Percentiles rank a stretch among this genome's conserved stretches.
phyloP scores from a whole-genome alignment of 2,329 filamentous ascomycete species.

The Trichoderma atrobrunneum region DNA sequence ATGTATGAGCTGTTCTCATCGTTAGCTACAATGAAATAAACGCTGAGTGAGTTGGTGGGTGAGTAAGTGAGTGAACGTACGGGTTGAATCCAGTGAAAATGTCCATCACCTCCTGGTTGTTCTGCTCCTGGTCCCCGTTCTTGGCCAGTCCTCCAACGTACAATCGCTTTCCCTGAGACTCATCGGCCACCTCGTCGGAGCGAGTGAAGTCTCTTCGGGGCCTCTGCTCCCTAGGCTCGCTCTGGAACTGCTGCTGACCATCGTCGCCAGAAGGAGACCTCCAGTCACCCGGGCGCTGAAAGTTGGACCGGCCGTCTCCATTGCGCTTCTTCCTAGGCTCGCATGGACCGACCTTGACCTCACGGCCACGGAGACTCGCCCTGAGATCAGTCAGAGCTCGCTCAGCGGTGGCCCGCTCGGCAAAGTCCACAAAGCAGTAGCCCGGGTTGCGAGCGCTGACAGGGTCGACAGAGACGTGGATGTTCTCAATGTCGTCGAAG shows the following conservation, averaged over 20 bases:
- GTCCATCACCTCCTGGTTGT: slow-evolving; percentile 44
- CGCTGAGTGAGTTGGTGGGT: not conserved
- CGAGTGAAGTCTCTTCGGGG: slow-evolving; percentile 31
- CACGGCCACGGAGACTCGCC: slow-evolving; percentile 53
- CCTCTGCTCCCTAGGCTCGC: slow-evolving; percentile 25
- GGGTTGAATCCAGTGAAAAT: slow-evolving; percentile 46
- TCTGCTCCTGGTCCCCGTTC: slow-evolving; percentile 48
- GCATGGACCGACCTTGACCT: slow-evolving; percentile 63
- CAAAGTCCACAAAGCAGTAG: slow-evolving; percentile 72
- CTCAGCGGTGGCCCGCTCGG: slow-evolving; percentile 54
- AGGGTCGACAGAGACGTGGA: slow-evolving; percentile 68
- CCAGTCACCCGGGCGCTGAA: slow-evolving; percentile 48
- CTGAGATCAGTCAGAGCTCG: slow-evolving; percentile 52
- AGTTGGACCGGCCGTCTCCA: slow-evolving; percentile 26
- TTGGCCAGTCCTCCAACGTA: slow-evolving; percentile 51
- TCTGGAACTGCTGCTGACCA: slow-evolving; percentile 13
- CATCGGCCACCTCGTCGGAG: slow-evolving; percentile 31
- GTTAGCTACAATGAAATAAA: not conserved
- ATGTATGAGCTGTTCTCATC: slow-evolving; percentile 29
- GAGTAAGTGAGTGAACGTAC: slow-evolving; percentile 33
- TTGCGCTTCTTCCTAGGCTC: slow-evolving; percentile 47
- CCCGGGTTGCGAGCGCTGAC: slow-evolving; percentile 67
- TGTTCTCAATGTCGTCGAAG: slow-evolving; percentile 46
- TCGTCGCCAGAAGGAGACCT: slow-evolving; percentile 24
- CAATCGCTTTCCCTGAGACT: slow-evolving; percentile 39